Base-by-base conservation (phyloP, 2,329 filamentous ascomycete genomes). In the Xylaria hypoxylon region DNA sequence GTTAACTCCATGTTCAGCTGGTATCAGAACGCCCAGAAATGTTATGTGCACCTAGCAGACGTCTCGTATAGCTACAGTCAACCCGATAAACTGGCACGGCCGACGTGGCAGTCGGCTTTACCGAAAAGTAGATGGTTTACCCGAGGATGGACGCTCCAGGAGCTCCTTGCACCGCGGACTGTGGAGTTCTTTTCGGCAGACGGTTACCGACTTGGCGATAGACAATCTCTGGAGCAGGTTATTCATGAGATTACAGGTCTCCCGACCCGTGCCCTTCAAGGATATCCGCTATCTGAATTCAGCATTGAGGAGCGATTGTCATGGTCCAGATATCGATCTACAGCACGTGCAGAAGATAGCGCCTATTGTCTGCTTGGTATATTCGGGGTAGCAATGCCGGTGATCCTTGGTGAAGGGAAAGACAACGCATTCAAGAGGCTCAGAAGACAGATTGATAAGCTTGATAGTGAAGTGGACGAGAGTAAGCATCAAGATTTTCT, bases 31-130 rank as follows among this genome's bases (percentile, higher is more conserved):
- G 60, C 60, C 24, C 26, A n/a, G 8, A 35, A 26, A 17, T 62
- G 60, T 22, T 56, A 56, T 50, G 60, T 48, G 22, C 57, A 57
- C n/a, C 60, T 62, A 24, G 50, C 38, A 13, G 60, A 63, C 22
- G 42, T 63, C 6, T 50, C 45, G n/a, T 28, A 22, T 26, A 26
- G 13, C 38, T 19, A 3, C 35, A 10, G 31, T 33, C 31, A 33
- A 33, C 31, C 31, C 11, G 31, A 33, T 2, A 10, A 7, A 8
- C 7, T 10, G 31, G 31, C 2, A 8, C 31, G 3, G 7, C 11
- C 31, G 31, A 33, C 13, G 7, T 52, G 31, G 35, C 6, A 42
- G 31, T 44, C 28, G 10, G 38, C 22, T 33, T 48, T 62, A 13
- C n/a, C 1, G 19, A 17, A 6, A 40, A 53, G 50, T 22, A 11